These are phyloP conservation scores for Naganishia sp. DNA, from an alignment of 1,284 basidiomycete species.

Conservation along the genomic window DNA sequence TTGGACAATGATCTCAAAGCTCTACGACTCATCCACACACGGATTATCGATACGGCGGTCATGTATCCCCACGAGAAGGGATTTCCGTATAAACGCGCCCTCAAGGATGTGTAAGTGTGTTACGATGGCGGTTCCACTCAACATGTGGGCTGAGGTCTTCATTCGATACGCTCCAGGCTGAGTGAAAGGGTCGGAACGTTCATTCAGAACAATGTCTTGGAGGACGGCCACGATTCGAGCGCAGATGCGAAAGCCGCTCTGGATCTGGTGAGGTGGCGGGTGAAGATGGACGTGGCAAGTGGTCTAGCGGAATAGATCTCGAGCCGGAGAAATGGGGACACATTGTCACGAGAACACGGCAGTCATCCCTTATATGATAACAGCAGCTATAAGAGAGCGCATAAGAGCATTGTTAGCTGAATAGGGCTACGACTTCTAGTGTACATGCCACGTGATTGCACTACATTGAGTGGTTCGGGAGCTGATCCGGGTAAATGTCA, in stretches of 20 bases:
- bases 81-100: slow-evolving; percentile 71
- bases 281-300: slow-evolving; percentile 42
- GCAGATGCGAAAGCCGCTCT: slow-evolving; percentile 82
- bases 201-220: slow-evolving; percentile 73
- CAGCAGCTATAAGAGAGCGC: no score
- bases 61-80: slow-evolving; percentile 81
- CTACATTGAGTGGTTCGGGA: no score
- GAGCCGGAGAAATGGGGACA: neutral
- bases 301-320: neutral
- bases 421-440: no score
- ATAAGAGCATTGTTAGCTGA: no score
- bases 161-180: slow-evolving; percentile 57
- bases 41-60: slow-evolving; percentile 77
- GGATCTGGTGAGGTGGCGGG: slow-evolving; percentile 66
- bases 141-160: slow-evolving; percentile 1
- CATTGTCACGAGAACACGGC: neutral
- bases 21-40: slow-evolving; percentile 76
- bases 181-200: slow-evolving; percentile 71
- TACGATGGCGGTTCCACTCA: neutral
- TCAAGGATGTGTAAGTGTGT: slow-evolving; percentile 70
- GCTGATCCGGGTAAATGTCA: neutral
- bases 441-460: no score
- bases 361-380: no score
- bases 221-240: slow-evolving; percentile 75
- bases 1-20: slow-evolving; percentile 89